phyloP scores from a whole-genome alignment of 805 yeast species.

The Kazachstania martiniae region DNA sequence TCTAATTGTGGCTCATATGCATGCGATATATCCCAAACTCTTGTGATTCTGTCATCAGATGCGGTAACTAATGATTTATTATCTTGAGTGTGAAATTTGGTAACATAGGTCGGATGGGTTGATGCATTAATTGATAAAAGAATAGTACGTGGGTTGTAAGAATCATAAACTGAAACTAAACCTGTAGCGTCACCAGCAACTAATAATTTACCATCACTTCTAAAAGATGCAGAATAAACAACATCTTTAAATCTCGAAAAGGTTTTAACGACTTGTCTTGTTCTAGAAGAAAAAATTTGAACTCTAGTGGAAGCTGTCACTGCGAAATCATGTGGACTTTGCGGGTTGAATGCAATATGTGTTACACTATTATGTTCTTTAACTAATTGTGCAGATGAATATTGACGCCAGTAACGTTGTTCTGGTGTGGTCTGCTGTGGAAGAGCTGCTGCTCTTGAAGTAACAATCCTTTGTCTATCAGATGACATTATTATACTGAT shows the following conservation, averaged over 20 bases:
- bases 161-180: constrained; percentile 80
- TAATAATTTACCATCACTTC: constrained; percentile 81
- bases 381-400: constrained; percentile 72
- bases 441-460: constrained; percentile 59
- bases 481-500: constrained; percentile 52
- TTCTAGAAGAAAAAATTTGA: constrained; percentile 87
- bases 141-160: constrained; percentile 65
- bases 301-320: constrained; percentile 85
- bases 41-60: constrained; percentile 78
- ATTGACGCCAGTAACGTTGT: constrained; percentile 88
- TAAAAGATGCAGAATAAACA: constrained; percentile 83
- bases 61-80: constrained; percentile 61
- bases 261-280: constrained; percentile 82
- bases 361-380: constrained; percentile 90
- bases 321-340: constrained; percentile 82
- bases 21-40: constrained; percentile 81
- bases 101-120: constrained; percentile 82
- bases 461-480: constrained; percentile 49
- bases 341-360: constrained; percentile 80
- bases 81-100: constrained; percentile 76
- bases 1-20: constrained; percentile 61
- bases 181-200: constrained; percentile 97
- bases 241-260: constrained; percentile 83
- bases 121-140: constrained; percentile 76
- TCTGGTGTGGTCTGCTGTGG: constrained; percentile 82